Evolutionary conservation across 1,284 basidiomycete genomes (phyloP), one percentile per base, ranked within the genome.

Genomic region (Naganishia sp.): DNA sequence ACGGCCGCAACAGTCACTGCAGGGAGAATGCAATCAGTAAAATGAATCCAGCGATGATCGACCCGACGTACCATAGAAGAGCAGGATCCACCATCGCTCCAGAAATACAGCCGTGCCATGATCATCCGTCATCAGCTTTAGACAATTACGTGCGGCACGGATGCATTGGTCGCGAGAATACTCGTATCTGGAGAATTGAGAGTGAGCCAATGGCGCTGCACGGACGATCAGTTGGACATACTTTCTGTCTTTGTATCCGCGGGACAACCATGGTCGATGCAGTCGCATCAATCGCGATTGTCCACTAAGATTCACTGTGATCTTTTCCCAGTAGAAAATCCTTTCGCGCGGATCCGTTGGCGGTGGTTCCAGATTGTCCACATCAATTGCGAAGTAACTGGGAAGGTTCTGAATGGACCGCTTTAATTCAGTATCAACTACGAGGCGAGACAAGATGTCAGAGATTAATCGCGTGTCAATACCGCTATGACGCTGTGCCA

Each of bases 151-250:
- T 9, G 80, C 79, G 5, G 80, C 79, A 10, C 76, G 73, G 42
- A 81, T 78, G 67, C 80, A 81, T 66, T 79, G 78, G 63, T 79
- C 77, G 53, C 77, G 79, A 9, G 79, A 80, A 70, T 80, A 80
- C 13, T 76, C 74, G 67, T 79, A 81, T 50, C 75, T 76, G 57
- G 46, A 43, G 33, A 18, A 10, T 31, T 11, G 33, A 16, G 39
- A 64, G 45, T 6, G 18, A 16, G 46, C 16, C 28, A 23, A 36
- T 6, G 16, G 36, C 15, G 18, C 15, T 6, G 28, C 36, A 21
- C 39, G 43, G 15, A 21, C 16, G 25, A 25, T 13, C 18, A 18
- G 10, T n/a, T 28, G 23, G 7, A 48, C 65, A 18, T 36, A 70
- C 67, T 59, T 66, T 23, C 60, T 44, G 67, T 61, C 72, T 65